Conservation (phyloP, 805 yeast genomes). For the Myxozyma kluyveri region DNA sequence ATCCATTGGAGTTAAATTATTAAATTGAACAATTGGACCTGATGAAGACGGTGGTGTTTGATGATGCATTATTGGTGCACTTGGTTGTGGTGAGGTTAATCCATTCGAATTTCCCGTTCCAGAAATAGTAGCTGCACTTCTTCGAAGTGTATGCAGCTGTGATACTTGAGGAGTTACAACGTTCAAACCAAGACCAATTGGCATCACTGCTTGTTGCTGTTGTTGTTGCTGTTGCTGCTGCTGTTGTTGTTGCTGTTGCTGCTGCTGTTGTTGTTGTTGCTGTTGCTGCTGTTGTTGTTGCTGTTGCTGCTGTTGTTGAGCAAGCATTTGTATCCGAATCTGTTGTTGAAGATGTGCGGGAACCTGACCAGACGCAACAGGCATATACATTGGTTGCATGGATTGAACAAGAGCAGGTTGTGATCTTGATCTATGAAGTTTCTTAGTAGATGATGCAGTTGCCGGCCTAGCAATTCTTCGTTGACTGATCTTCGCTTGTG, state of each 20-base stretch:
- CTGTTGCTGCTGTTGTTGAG: neutral
- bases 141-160: neutral
- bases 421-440: neutral
- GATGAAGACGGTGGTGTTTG: neutral
- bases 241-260: neutral
- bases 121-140: neutral
- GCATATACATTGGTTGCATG: neutral
- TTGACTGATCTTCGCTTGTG: neutral
- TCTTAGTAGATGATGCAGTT: neutral
- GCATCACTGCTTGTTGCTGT: too few relatives aligned
- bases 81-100: neutral
- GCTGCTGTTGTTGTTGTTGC: neutral
- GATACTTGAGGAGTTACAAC: neutral
- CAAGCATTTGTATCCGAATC: neutral
- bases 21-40: conserved; percentile 4
- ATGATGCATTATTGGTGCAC: neutral
- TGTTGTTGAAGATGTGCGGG: neutral
- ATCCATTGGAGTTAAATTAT: conserved; percentile 16
- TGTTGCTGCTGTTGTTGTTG: conserved; percentile 1
- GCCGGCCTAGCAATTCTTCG: neutral
- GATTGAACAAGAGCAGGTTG: neutral
- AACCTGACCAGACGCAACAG: neutral
- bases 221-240: neutral
- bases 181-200: neutral
- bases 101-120: neutral